phyloP scores from a whole-genome alignment of 2,329 filamentous ascomycete genomes.

The Colletotrichum orbiculare region DNA sequence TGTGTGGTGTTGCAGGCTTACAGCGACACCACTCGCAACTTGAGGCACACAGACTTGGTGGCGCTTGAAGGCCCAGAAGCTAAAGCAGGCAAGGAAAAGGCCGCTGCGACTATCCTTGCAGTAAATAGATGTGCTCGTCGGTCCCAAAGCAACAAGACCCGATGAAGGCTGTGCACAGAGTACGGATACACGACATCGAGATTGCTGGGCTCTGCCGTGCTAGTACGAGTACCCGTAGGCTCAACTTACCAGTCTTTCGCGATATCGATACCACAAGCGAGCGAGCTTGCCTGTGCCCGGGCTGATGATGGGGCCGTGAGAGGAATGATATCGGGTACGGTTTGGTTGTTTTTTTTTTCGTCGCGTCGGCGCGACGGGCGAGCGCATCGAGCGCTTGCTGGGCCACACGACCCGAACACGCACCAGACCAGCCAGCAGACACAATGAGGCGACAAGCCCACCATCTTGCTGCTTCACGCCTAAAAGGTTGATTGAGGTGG shows the following conservation, averaged over 20 bases:
- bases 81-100: slow-evolving; percentile 8
- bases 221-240: background rate
- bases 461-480: slow-evolving; percentile 5
- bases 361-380: background rate
- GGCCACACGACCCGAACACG: background rate
- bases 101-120: slow-evolving; percentile 15
- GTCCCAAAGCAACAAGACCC: slow-evolving; percentile 10
- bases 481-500: slow-evolving; percentile 1
- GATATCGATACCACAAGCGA: slow-evolving; percentile 24
- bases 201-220: too few species aligned
- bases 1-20: background rate
- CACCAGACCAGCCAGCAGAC: slow-evolving; percentile 1
- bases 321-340: slow-evolving; percentile 3
- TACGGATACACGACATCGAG: background rate
- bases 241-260: slow-evolving; percentile 4
- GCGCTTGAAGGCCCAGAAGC: slow-evolving; percentile 11
- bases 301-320: slow-evolving; percentile 14
- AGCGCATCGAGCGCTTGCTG: slow-evolving; percentile 12
- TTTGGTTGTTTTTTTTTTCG: background rate
- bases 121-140: slow-evolving; percentile 6
- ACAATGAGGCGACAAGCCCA: slow-evolving; percentile 5
- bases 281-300: slow-evolving; percentile 15
- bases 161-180: background rate
- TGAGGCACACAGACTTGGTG: slow-evolving; percentile 5
- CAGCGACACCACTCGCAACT: too few species aligned